These are phyloP conservation scores for Rhipidocladum racemiflorum DNA, from an alignment of 176 grass and related monocot genomes.

Conservation along the genomic window DNA sequence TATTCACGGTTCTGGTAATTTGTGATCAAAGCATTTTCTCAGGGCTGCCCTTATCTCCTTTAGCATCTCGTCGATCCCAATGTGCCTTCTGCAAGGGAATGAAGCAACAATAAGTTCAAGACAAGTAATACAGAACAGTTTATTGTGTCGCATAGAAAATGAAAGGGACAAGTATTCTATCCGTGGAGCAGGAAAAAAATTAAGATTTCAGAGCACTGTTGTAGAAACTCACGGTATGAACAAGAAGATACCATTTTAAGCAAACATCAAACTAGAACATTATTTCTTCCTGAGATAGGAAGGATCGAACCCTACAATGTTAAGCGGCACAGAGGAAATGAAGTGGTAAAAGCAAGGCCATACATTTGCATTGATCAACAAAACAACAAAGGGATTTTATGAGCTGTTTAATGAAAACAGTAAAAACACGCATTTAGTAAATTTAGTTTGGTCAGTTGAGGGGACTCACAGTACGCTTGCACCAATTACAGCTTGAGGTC, in stretches of 20 bases:
- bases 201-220: too few relatives aligned
- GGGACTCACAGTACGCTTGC: constrained; percentile 68
- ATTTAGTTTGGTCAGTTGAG: background rate
- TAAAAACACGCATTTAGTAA: background rate
- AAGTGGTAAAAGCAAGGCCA: background rate
- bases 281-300: background rate
- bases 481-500: constrained; percentile 73
- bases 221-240: background rate
- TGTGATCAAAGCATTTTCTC: constrained; percentile 66
- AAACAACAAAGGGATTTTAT: background rate
- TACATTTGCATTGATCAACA: background rate
- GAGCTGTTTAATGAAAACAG: background rate
- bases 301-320: background rate
- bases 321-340: background rate
- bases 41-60: constrained; percentile 77
- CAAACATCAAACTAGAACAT: background rate
- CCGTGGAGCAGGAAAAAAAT: background rate
- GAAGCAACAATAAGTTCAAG: background rate
- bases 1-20: constrained; percentile 29
- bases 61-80: constrained; percentile 78
- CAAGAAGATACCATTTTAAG: background rate
- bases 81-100: constrained; percentile 53
- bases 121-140: background rate
- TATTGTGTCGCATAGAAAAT: background rate
- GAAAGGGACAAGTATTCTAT: background rate